These are phyloP conservation scores for Rauvolfia tetraphylla DNA, from an alignment of 257 asterid genomes.

Conservation along the genomic window DNA sequence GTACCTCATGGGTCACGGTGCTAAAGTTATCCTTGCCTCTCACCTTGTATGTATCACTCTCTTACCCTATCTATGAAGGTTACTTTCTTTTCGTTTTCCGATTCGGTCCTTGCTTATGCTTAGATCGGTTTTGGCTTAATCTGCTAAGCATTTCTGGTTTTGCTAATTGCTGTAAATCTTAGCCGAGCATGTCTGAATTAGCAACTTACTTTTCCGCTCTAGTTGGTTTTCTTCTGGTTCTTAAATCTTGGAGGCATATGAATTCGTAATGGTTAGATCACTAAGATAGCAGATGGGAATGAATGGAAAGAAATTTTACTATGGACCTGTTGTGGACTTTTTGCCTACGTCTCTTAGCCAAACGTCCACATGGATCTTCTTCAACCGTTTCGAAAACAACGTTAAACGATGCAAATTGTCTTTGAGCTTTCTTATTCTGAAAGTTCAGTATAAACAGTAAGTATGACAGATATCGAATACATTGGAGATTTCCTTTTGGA, in stretches of 20 bases:
- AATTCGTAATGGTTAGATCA: background rate
- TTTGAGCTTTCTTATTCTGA: background rate
- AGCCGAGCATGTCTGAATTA: background rate
- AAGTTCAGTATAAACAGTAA: background rate
- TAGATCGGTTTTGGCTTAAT: background rate
- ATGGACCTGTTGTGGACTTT: background rate
- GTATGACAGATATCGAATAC: background rate
- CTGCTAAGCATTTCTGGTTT: background rate
- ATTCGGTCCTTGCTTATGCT: background rate
- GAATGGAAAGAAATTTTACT: background rate
- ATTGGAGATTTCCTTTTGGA: background rate
- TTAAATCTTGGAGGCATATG: background rate
- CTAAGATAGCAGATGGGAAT: background rate
- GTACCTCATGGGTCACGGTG: conserved; percentile 51
- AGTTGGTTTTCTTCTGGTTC: background rate
- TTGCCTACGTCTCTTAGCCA: background rate
- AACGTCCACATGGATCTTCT: background rate
- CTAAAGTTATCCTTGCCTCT: conserved; percentile 70
- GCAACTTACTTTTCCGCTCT: background rate
- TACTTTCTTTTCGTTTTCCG: background rate
- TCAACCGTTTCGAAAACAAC: background rate
- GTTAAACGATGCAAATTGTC: background rate
- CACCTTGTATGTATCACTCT: conserved; percentile 55
- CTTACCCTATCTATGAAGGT: background rate
- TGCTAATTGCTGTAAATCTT: background rate